Evolutionary conservation across 805 yeast species (phyloP).

Genomic region (Kodamaea restingae): DNA sequence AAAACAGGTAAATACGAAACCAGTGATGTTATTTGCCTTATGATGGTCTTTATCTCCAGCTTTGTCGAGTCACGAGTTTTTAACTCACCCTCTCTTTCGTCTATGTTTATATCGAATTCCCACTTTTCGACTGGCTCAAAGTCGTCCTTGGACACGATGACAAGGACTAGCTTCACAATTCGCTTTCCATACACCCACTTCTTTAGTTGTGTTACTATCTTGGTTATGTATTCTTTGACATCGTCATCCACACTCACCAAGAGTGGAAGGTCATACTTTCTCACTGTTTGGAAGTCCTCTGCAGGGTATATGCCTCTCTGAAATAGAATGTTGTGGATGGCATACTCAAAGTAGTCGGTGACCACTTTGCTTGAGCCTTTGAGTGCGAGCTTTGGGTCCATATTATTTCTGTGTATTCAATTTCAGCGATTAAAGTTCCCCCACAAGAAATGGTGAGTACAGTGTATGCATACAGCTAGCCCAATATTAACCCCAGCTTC

Average conservation of each 20-base stretch:
- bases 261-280: constrained; percentile 75
- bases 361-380: constrained; percentile 78
- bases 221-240: constrained; percentile 61
- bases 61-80: constrained; percentile 51
- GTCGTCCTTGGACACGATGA: constrained; percentile 62
- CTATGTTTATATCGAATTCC: constrained; percentile 68
- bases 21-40: constrained; percentile 85
- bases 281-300: constrained; percentile 74
- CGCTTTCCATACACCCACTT: constrained; percentile 71
- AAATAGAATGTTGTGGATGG: constrained; percentile 75
- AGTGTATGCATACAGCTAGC: too few relatives aligned
- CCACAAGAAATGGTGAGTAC: neutral
- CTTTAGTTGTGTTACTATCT: constrained; percentile 58
- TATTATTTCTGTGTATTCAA: neutral
- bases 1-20: constrained; percentile 80
- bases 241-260: constrained; percentile 73
- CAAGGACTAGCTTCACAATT: constrained; percentile 65
- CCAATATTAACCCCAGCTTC: constrained; percentile 33
- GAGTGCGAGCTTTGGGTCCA: constrained; percentile 44
- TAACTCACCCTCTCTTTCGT: constrained; percentile 18
- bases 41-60: constrained; percentile 75
- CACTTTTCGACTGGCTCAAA: constrained; percentile 76
- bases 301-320: constrained; percentile 89
- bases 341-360: constrained; percentile 79
- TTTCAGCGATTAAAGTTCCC: neutral